Evolutionary conservation across 768 basidiomycete species (phyloP), one percentile per base, ranked within the genome.

Genomic region (Pisolithus tinctorius): DNA sequence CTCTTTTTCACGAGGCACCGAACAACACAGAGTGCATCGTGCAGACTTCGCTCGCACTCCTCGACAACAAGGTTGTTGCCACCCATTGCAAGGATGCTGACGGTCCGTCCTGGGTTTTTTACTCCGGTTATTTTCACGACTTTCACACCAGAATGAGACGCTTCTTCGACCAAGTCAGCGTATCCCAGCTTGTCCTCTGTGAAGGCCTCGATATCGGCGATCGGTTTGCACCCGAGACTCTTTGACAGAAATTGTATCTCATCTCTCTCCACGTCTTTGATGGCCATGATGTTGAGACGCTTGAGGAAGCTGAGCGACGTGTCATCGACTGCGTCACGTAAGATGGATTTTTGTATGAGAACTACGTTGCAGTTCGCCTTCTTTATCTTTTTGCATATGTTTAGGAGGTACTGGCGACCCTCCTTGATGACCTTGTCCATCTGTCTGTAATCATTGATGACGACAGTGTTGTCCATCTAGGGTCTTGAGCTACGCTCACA

Each of bases 391-490:
- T 98, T 98, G 83, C 92, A 95, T 49, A 98, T 82, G 67, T 93
- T 97, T 62, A 99, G 83, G 52, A 99, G 80, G 69, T 99, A 98
- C 69, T 94, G 91, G 43, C 96, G 88, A 52, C 95, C 95, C 70
- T 99, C 96, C 71, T 99, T 98, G 71, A 99, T 86, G 53, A 98
- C 93, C 69, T 97, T 96, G 78, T 98, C 96, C 95, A 99, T 98
- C 68, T 97, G 96, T 16, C 96, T 86, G 73, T 99, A 99, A 71
- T 99, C 95, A 57, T 95, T 98, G 60, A 99, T 97, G 47, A 98
- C 88, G 41, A 99, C 93, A 4, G 95, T 97, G 75, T 99, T 98
- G 71, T 99, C 96, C 95, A 99, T 99, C 94, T 97, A 9, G 39
- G 53, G 30, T 45, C 17, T 30, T 17, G 55, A 26, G 23, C 34